These are phyloP conservation scores for Phylloporus rhodoxanthus DNA, from an alignment of 768 basidiomycete species.

Conservation along the genomic window DNA sequence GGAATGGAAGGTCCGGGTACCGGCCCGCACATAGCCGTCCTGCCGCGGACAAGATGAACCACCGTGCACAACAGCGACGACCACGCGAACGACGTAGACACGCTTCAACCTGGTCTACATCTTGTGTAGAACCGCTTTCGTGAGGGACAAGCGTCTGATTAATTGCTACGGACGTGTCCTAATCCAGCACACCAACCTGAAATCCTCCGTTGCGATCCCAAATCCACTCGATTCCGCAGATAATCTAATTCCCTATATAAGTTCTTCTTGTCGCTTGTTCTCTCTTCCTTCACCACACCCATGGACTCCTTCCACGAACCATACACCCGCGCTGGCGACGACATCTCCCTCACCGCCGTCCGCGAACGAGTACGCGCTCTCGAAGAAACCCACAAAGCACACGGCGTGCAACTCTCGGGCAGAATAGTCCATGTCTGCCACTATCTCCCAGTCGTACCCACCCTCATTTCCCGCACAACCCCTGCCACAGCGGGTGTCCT, in stretches of 20 bases:
- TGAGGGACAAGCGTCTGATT: neutral
- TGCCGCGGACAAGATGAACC: neutral
- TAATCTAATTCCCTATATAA: conserved; percentile 27
- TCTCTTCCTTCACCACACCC: conserved; percentile 3
- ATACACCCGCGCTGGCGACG: conserved; percentile 57
- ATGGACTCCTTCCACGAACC: conserved; percentile 77
- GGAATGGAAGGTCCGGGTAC: conserved; percentile 13
- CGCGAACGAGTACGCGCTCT: conserved; percentile 65
- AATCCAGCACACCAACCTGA: conserved; percentile 22
- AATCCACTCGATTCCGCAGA: conserved; percentile 23
- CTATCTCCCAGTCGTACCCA: conserved; percentile 75
- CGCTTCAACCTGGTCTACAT: neutral
- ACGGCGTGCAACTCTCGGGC: conserved; percentile 73
- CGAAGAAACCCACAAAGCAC: conserved; percentile 63
- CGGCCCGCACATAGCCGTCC: conserved; percentile 19
- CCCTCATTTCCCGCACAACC: conserved; percentile 41
- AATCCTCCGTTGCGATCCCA: conserved; percentile 18
- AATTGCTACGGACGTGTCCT: conserved; percentile 12
- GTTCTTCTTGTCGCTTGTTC: neutral
- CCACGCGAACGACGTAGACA: neutral
- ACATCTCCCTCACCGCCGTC: conserved; percentile 67
- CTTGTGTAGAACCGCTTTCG: neutral
- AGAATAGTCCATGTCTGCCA: conserved; percentile 91
- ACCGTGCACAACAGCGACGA: neutral
- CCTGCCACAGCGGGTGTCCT: conserved; percentile 41